phyloP scores from a whole-genome alignment of 306 rosid species.

The Begonia masoniana region DNA sequence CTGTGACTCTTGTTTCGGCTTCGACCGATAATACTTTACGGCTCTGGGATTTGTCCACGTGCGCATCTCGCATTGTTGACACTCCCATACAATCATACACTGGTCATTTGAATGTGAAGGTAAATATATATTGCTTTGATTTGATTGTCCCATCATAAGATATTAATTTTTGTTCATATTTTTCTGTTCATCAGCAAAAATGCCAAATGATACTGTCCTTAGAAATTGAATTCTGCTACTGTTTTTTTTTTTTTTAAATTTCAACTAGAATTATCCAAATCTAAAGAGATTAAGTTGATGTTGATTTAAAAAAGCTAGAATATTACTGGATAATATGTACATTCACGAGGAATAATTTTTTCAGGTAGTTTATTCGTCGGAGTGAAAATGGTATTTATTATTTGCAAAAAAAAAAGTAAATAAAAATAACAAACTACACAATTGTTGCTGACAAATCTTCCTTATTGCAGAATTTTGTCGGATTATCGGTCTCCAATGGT shows the following conservation, averaged over 20 bases:
- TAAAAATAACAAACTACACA: too few relatives aligned
- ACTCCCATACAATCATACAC: slow-evolving; percentile 70
- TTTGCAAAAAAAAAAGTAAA: too few relatives aligned
- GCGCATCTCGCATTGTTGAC: slow-evolving; percentile 65
- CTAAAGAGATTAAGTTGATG: too few relatives aligned
- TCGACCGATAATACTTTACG: slow-evolving; percentile 85
- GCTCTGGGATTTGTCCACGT: slow-evolving; percentile 93
- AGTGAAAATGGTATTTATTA: too few relatives aligned
- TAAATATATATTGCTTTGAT: slow-evolving; percentile 13
- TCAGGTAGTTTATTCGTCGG: slow-evolving; percentile 4
- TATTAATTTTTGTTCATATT: too few relatives aligned
- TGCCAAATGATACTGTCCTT: too few relatives aligned
- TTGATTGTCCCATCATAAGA: neutral
- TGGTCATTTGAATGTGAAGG: slow-evolving; percentile 90
- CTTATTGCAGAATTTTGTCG: slow-evolving; percentile 83
- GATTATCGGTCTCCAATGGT: slow-evolving; percentile 88
- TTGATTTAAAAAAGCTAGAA: neutral
- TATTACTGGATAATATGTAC: neutral
- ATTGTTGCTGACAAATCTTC: too few relatives aligned
- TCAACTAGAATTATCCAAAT: too few relatives aligned
- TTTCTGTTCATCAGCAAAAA: too few relatives aligned
- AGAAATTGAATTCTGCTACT: too few relatives aligned
- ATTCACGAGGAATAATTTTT: slow-evolving; percentile 9
- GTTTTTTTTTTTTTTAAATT: too few relatives aligned
- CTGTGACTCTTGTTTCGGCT: slow-evolving; percentile 56